Evolutionary conservation across 2,329 filamentous ascomycete species (phyloP).

Genomic region (Sporothrix protearum): DNA sequence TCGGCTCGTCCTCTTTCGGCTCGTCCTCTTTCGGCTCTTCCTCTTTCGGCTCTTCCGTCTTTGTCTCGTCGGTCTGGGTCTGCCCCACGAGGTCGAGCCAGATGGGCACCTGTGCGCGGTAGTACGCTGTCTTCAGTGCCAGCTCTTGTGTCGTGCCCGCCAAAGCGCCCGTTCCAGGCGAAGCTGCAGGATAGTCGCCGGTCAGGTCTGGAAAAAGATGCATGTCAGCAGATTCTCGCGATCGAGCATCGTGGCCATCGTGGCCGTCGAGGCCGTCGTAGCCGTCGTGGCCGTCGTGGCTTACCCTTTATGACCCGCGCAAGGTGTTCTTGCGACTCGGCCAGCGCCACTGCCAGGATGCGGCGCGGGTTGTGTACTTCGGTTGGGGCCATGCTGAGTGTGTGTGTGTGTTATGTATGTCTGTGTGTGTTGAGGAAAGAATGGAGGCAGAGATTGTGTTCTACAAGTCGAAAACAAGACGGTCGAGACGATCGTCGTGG

Average conservation of each 20-base stretch:
- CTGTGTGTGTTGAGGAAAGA: background rate
- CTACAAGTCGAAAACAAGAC: background rate
- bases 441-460: background rate
- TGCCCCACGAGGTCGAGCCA: constrained; percentile 56
- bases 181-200: constrained; percentile 37
- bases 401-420: background rate
- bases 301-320: constrained; percentile 47
- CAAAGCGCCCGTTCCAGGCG: constrained; percentile 33
- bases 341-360: constrained; percentile 56
- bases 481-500: background rate
- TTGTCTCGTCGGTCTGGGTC: background rate
- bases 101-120: constrained; percentile 57
- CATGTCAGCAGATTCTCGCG: background rate
- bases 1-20: constrained; percentile 19
- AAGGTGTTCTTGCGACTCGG: constrained; percentile 46
- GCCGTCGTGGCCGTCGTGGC: background rate
- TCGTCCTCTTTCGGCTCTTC: background rate
- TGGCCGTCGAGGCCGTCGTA: no score
- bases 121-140: constrained; percentile 57
- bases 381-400: background rate
- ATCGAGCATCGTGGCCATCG: background rate
- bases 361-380: constrained; percentile 46
- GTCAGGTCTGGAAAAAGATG: constrained; percentile 45
- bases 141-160: constrained; percentile 60
- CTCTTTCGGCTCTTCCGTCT: background rate